Base-by-base conservation (phyloP, 2,329 filamentous ascomycete species). In the Alternaria tenuissima region DNA sequence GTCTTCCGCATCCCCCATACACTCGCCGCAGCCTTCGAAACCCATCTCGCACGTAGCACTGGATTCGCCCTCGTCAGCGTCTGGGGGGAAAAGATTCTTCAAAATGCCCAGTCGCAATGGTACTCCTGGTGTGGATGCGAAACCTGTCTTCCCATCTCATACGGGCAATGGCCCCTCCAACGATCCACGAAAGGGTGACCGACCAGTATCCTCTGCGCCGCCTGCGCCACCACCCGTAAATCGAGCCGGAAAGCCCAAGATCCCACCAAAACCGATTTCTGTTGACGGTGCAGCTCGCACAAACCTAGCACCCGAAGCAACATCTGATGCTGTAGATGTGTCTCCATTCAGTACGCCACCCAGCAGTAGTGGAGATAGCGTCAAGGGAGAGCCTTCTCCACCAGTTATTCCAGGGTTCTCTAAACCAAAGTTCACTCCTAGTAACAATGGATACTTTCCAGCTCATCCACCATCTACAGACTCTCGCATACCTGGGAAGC, bases 331-430 rank as follows among this genome's bases (percentile, higher is more conserved):
- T 42, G 81, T 82, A 32, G 79, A 81, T 52, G 72, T 88, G 0
- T 97, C 94, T 1, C 94, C 94, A 0, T 97, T 97, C 74, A 93
- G 85, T 71, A 97, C 93, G 36, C 93, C 93, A 18, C 93, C 94
- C 0, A 89, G 88, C 67, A 94, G 88, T 67, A 93, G 90, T 73
- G 86, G 87, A 5, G 88, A 86, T 57, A 89, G 85, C 43, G 73
- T 74, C 4, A 80, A 79, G 12, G 67, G 61, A 4, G 66, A 75
- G 3, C 46, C 57, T 2, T 72, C 74, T 38, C 66, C 71, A 3
- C 66, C 71, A 41, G 64, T 59, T 4, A 59, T 71, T 38, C 60
- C 70, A n/a, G 60, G 63, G 6, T 69, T 70, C 5, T 69, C 72
- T 16, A 74, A 72, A 49, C 63, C 70, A 7, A 71, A 69, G 55